phyloP scores from a whole-genome alignment of 495 filamentous ascomycete species.

The Aspergillus sclerotioniger region DNA sequence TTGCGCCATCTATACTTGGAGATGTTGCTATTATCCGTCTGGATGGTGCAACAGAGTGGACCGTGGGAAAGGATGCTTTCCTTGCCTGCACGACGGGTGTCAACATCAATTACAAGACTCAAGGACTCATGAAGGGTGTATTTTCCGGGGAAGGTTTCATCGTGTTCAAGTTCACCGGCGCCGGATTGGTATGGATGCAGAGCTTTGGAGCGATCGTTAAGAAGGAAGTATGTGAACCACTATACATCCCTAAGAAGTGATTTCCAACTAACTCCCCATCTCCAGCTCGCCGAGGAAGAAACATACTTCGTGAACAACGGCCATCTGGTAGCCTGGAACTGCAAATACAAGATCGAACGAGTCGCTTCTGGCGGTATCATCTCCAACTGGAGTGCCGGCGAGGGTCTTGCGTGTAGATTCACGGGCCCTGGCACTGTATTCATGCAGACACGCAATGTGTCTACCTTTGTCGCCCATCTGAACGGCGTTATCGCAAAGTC shows the following conservation, averaged over 20 bases:
- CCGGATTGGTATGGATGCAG: constrained; percentile 80
- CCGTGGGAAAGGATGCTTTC: constrained; percentile 77
- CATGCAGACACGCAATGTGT: constrained; percentile 86
- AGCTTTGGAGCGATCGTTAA: constrained; percentile 94
- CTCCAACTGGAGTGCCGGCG: constrained; percentile 69
- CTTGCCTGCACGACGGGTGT: constrained; percentile 76
- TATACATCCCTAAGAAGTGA: neutral
- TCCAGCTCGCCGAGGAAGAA: constrained; percentile 70
- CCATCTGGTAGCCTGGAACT: constrained; percentile 96
- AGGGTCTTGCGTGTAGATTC: constrained; percentile 93
- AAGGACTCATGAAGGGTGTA: constrained; percentile 85
- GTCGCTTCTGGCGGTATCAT: constrained; percentile 88
- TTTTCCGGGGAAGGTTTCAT: constrained; percentile 93
- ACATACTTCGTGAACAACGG: constrained; percentile 94
- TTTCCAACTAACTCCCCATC: neutral
- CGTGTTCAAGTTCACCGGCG: constrained; percentile 80
- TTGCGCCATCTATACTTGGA: constrained; percentile 76
- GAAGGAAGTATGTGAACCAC: constrained; percentile 73
- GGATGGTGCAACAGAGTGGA: constrained; percentile 66
- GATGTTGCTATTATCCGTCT: constrained; percentile 83
- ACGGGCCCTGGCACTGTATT: constrained; percentile 90
- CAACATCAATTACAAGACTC: constrained; percentile 77
- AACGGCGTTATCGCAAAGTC: constrained; percentile 6
- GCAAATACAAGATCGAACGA: constrained; percentile 82
- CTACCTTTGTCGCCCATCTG: constrained; percentile 50